Evolutionary conservation across 768 basidiomycete species (phyloP), one percentile per base, ranked within the genome.

Genomic region (Lentinula edodes): DNA sequence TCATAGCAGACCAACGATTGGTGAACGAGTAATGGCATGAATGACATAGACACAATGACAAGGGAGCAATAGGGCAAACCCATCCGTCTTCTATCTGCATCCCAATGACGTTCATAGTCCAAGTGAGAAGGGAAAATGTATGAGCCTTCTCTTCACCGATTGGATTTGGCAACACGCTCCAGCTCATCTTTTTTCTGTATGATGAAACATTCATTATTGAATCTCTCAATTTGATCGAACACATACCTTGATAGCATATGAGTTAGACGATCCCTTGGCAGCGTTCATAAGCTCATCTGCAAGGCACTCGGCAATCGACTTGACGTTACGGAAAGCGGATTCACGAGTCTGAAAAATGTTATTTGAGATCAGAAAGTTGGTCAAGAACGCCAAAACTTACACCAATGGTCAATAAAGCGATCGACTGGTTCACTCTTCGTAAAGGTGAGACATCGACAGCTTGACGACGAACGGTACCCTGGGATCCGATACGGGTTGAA

Each of bases 271-370:
- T 66, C 97, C 97, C 83, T 99, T 98, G 66, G 96, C 97, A 58
- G 97, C 97, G 76, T 99, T 99, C 85, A 98, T 98, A 72, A 98
- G 90, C 77, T 99, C 97, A 75, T 98, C 97, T 63, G 97, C 96
- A 58, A 98, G 85, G 80, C 96, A 98, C 81, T 98, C 96, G 63
- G 97, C 95, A 69, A 99, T 90, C 63, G 95, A 97, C 80, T 99
- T 99, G 71, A 98, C 93, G 81, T 99, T 99, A 78, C 97, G 93
- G 94, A 99, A 99, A 58, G 97, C 95, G 51, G 96, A 98, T 80
- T 99, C 97, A 73, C 97, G 97, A 65, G 96, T 97, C 94, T 20
- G 61, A 51, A 52, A 39, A 36, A 12, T 39, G 35, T 56, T 65
- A 50, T 35, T 36, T n/a, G 16, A 39, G 54, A 52, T 46, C 8